Evolutionary conservation across 2,329 filamentous ascomycete genomes (phyloP), one percentile per base, ranked within the genome.

Genomic region (Penicillium sp.): DNA sequence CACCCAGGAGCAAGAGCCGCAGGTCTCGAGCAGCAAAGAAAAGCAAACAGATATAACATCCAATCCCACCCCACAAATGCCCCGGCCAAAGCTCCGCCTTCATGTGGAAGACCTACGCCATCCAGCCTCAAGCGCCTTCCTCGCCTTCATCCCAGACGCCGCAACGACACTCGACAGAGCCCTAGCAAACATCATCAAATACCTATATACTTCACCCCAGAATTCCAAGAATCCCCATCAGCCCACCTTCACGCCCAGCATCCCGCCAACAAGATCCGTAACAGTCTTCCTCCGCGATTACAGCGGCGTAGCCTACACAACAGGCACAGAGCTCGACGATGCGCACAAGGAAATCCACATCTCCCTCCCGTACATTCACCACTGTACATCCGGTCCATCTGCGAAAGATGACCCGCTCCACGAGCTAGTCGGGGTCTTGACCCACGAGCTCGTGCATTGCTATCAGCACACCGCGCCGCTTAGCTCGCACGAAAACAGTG

Each of bases 271-370:
- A 9, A 85, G 88, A 53, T 94, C 88, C 45, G 82, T 97, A 17
- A 96, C 90, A 0, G 72, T 97, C 32, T 77, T 95, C 52, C 75
- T 97, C 4, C 81, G 87, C 28, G 75, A 82, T 57, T 89, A 95
- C 80, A 75, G 73, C 42, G 91, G 91, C 43, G 87, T 97, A 4
- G 91, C 91, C 19, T 95, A 96, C 72, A 96, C 91, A 1, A 88
- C 81, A 0, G 87, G 88, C 55, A 79, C 75, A 9, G 84, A 89
- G 34, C 77, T 94, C 10, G 90, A 95, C 69, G 59, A 76, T 53
- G 86, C 93, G 63, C 88, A 95, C 75, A 96, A 96, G 65, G 89
- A 95, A 67, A 93, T 96, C 55, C 88, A 96, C 70, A 77, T 97
- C 68, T 89, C 82, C 15, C 80, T 91, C 1, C 72, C 77, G 41